Conservation (phyloP, 2,329 filamentous ascomycete genomes). For the Diplodia mutila region DNA sequence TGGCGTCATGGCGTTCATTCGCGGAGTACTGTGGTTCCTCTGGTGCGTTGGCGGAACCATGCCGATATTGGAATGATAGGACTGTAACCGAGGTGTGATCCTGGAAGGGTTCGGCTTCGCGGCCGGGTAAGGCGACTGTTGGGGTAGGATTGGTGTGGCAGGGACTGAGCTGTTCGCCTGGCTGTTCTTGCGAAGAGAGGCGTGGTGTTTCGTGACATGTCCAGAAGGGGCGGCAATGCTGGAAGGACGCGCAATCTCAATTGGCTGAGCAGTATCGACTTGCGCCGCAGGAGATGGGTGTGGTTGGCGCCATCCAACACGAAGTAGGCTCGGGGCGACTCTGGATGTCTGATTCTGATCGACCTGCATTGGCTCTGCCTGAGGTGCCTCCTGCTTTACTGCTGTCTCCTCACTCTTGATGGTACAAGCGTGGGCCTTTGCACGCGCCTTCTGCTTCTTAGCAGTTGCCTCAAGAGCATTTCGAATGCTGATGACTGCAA, state of each 20-base stretch:
- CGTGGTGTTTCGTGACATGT: no score
- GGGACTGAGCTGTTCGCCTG: neutral
- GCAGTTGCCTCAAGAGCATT: neutral
- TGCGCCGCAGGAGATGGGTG: neutral
- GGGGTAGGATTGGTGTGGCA: neutral
- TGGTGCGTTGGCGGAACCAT: neutral
- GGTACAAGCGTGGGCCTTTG: neutral
- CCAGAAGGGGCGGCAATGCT: neutral
- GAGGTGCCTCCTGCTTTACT: neutral
- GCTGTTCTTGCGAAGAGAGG: neutral
- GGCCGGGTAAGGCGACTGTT: neutral
- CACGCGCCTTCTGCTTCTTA: neutral
- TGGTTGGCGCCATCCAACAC: neutral
- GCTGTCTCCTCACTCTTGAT: neutral
- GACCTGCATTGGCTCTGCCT: neutral
- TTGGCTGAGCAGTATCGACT: neutral
- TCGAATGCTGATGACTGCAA: neutral
- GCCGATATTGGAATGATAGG: neutral
- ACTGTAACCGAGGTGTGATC: neutral
- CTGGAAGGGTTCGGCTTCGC: neutral
- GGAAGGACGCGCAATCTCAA: no score
- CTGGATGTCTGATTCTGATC: neutral
- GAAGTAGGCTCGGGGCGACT: neutral
- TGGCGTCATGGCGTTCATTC: conserved; percentile 7
- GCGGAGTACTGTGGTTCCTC: neutral